A percentile compares a stretch with the other conserved stretches of the same genome.
phyloP scores from a whole-genome alignment of 495 filamentous ascomycete species.

The Neurospora sp. region DNA sequence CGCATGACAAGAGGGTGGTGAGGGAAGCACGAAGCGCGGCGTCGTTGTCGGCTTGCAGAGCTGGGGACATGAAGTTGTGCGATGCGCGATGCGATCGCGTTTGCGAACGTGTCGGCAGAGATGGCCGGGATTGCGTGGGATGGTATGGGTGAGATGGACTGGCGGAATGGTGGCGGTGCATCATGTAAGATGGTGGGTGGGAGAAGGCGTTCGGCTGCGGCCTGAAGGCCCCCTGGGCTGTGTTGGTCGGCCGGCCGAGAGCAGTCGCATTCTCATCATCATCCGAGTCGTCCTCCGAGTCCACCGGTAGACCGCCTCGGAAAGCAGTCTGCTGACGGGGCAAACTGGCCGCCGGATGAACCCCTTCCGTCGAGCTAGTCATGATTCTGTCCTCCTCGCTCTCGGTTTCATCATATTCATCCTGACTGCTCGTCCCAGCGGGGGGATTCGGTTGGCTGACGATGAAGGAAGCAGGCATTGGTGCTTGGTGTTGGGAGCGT shows the following conservation, averaged over 20 bases:
- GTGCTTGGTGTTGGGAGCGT: conserved; percentile 39
- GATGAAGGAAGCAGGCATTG: conserved; percentile 23
- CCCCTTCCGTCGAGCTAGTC: conserved; percentile 75
- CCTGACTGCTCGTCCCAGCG: conserved; percentile 67
- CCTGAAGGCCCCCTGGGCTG: conserved; percentile 48
- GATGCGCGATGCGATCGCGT: conserved; percentile 37
- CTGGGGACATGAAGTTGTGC: conserved; percentile 59
- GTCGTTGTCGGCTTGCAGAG: conserved; percentile 79
- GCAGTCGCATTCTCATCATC: conserved; percentile 78
- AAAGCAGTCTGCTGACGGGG: conserved; percentile 11
- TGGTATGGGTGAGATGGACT: conserved; percentile 34
- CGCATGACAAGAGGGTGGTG: conserved; percentile 88
- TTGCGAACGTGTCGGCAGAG: conserved; percentile 29
- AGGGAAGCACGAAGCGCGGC: conserved; percentile 85
- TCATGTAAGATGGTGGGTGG: conserved; percentile 58
- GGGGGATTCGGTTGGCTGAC: conserved; percentile 31
- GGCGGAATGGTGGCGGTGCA: conserved; percentile 35
- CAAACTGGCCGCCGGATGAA: conserved; percentile 28
- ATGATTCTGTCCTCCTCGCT: conserved; percentile 62
- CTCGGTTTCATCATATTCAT: conserved; percentile 60
- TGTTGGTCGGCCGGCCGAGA: conserved; percentile 48
- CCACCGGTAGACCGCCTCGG: conserved; percentile 5
- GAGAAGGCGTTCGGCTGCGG: conserved; percentile 88
- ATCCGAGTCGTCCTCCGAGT: conserved; percentile 25
- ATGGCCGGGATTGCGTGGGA: conserved; percentile 26